Evolutionary conservation across 257 asterid genomes (phyloP).

Genomic region (Echites panduratus): DNA sequence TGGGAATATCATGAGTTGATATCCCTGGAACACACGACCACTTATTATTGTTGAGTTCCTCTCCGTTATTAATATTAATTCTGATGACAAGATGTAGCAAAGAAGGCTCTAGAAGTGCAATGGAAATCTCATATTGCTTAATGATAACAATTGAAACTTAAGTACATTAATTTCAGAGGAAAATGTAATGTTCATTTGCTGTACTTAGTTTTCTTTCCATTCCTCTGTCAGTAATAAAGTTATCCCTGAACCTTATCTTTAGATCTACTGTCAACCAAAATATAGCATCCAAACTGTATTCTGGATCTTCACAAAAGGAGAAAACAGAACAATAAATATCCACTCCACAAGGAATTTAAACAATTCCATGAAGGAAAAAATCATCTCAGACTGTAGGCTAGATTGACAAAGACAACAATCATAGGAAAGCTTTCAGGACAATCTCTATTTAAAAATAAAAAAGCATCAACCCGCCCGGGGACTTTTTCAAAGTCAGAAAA

Average conservation of each 20-base stretch:
- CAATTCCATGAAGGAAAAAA: neutral
- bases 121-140: neutral
- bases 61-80: neutral
- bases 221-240: neutral
- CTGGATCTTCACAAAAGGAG: slow-evolving; percentile 1
- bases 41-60: neutral
- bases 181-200: neutral
- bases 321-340: neutral
- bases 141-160: neutral
- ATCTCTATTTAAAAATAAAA: neutral
- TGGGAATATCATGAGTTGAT: neutral
- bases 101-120: no score
- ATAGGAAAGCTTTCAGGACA: neutral
- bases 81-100: neutral
- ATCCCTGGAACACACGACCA: neutral
- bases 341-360: neutral
- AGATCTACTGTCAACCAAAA: neutral
- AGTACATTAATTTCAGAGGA: neutral
- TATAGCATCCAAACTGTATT: neutral
- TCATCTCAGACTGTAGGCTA: neutral
- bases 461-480: neutral
- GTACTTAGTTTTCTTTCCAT: neutral
- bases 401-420: neutral
- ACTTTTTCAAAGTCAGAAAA: neutral
- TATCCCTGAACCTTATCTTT: neutral